These are phyloP conservation scores for Ganoderma resinaceum DNA, from an alignment of 1,284 basidiomycete species.

Conservation along the genomic window DNA sequence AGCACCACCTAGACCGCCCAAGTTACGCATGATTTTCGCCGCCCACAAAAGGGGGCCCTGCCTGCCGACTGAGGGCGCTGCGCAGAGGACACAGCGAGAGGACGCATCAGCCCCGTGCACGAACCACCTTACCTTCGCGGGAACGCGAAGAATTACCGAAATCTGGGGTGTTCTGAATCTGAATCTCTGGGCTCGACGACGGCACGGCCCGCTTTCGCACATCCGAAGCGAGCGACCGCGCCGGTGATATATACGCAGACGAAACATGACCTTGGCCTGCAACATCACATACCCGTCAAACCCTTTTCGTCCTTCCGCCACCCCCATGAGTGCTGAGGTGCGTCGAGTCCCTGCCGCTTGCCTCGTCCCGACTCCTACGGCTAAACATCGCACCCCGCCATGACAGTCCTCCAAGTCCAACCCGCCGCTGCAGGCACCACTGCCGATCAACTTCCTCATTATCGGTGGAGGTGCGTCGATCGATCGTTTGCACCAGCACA, in stretches of 20 bases:
- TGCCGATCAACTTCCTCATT: constrained; percentile 54
- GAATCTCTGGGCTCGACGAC: neutral
- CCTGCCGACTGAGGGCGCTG: neutral
- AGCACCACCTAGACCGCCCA: neutral
- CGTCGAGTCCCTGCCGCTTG: neutral
- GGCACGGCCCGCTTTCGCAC: neutral
- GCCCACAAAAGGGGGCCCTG: neutral
- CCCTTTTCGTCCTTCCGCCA: neutral
- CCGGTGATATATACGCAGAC: constrained; percentile 11
- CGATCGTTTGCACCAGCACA: neutral
- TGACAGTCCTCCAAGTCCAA: constrained; percentile 24
- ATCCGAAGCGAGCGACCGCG: constrained; percentile 9
- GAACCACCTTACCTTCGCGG: neutral
- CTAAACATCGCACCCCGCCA: neutral
- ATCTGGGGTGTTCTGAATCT: neutral
- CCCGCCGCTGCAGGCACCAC: constrained; percentile 35
- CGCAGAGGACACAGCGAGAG: neutral
- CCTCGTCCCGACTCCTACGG: neutral
- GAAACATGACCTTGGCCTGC: neutral
- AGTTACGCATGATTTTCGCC: neutral
- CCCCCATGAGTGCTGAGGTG: constrained; percentile 14
- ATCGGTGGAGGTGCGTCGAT: constrained; percentile 52
- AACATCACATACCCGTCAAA: constrained; percentile 1
- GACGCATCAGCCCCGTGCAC: constrained; percentile 1
- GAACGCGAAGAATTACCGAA: neutral